Evolutionary conservation across 1,284 basidiomycete genomes (phyloP), one percentile per base, ranked within the genome.

Genomic region (Sanghuangporus weigelae): DNA sequence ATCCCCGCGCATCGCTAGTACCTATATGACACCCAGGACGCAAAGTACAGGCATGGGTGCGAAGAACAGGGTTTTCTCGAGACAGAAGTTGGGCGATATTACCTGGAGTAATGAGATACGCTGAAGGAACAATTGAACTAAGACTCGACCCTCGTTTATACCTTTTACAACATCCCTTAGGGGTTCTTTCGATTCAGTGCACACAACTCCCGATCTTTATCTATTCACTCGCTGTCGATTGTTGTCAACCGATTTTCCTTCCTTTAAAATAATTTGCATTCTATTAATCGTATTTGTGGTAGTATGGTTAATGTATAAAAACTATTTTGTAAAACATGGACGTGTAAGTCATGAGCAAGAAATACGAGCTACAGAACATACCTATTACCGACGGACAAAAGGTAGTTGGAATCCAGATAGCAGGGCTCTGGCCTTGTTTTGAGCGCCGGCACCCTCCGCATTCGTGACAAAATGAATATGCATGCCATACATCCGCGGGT

Each of bases 381-480:
- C 59, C 35, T 21, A 7, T 61, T 49, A 64, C 44, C 63, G 63
- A 19, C 63, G 63, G 46, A 59, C 48, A 73, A 96, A 96, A 1
- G 95, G 95, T 69, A 97, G 83, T 75, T 94, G 89, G 79, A 95
- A 93, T 1, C 92, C 95, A 38, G 92, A 95, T 60, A 97, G 75
- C 65, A 98, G 75, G 3, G 91, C 86, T 71, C 93, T 84, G 12
- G 93, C 93, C 66, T 85, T 82, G 73, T 94, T 91, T 78, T 96
- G 90, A 14, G 95, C 95, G 40, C 92, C 92, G 36, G 86, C 77
- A 0, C 95, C 95, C 57, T 80, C 80, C 3, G 91, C 88, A 72
- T 90, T 94, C 44, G 95, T 96, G 66, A 95, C 82, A 74, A 95
- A 95, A 73, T 95, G 90, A 56, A 98, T 86, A 73, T 96, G 91